Conservation (phyloP, 306 rosid species). For the Rosa chinensis region DNA sequence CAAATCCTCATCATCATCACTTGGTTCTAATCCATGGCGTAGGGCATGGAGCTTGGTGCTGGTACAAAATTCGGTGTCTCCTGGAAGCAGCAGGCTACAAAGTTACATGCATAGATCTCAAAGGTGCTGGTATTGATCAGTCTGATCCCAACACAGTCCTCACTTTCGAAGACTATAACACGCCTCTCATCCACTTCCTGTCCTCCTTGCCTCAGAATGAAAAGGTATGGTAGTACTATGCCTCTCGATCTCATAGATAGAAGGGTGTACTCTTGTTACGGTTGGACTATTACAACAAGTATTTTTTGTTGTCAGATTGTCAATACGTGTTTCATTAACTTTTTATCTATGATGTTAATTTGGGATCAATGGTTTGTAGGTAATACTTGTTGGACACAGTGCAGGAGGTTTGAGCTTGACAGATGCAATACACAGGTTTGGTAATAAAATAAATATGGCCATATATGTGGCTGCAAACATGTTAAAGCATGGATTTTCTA, state of each 20-base stretch:
- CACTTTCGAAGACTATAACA: constrained; percentile 21
- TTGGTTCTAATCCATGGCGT: constrained; percentile 18
- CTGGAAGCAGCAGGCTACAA: constrained; percentile 16
- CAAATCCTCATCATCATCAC: neutral
- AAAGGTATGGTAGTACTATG: constrained; percentile 4
- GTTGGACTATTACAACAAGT: too few relatives aligned
- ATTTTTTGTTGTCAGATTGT: too few relatives aligned
- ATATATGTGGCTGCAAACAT: constrained; percentile 34
- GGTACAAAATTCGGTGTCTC: constrained; percentile 16
- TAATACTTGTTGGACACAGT: constrained; percentile 38
- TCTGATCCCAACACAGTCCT: constrained; percentile 22
- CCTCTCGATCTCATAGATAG: neutral
- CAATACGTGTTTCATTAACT: too few relatives aligned
- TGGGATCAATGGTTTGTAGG: constrained; percentile 11
- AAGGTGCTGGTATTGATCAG: constrained; percentile 18
- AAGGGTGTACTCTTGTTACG: too few relatives aligned
- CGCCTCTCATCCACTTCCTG: constrained; percentile 15
- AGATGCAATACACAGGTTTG: constrained; percentile 19
- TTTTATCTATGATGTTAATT: neutral
- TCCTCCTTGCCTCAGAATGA: constrained; percentile 11
- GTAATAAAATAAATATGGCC: constrained; percentile 21
- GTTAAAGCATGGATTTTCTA: constrained; percentile 28
- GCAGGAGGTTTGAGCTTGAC: constrained; percentile 39
- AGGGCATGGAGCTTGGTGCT: constrained; percentile 29
- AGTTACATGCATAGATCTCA: constrained; percentile 22